These are phyloP conservation scores for Linum lewisii DNA, from an alignment of 345 rosid species.

Conservation along the genomic window DNA sequence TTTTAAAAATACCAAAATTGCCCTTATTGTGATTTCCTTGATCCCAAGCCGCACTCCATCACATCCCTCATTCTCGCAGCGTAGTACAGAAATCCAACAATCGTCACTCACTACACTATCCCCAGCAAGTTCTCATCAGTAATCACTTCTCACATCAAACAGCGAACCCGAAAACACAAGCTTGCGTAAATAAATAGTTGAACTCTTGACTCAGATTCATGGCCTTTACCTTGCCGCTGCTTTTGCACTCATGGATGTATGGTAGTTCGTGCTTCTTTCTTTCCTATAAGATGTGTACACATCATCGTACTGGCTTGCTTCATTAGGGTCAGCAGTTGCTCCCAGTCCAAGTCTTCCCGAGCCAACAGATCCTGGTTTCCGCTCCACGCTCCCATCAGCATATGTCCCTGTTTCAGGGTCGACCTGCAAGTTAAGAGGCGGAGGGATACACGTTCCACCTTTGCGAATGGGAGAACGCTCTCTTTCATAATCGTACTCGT, in stretches of 20 bases:
- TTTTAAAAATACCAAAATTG: no score
- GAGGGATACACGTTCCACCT: conserved; percentile 92
- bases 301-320: conserved; percentile 83
- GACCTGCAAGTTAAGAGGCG: conserved; percentile 76
- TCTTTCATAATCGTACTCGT: conserved; percentile 58
- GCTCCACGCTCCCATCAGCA: conserved; percentile 72
- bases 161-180: no score
- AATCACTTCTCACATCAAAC: no score
- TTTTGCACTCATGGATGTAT: conserved; percentile 90
- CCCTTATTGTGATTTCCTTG: no score
- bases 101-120: no score
- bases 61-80: no score
- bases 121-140: no score
- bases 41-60: no score
- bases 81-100: no score
- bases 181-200: neutral
- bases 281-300: conserved; percentile 91
- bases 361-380: conserved; percentile 50
- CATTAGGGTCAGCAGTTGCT: conserved; percentile 80
- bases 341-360: conserved; percentile 82
- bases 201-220: neutral
- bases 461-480: conserved; percentile 47
- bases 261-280: conserved; percentile 83
- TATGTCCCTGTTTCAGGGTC: conserved; percentile 85
- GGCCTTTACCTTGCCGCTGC: conserved; percentile 40